phyloP scores from a whole-genome alignment of 2,329 filamentous ascomycete genomes.

The Nothophoma quercina region DNA sequence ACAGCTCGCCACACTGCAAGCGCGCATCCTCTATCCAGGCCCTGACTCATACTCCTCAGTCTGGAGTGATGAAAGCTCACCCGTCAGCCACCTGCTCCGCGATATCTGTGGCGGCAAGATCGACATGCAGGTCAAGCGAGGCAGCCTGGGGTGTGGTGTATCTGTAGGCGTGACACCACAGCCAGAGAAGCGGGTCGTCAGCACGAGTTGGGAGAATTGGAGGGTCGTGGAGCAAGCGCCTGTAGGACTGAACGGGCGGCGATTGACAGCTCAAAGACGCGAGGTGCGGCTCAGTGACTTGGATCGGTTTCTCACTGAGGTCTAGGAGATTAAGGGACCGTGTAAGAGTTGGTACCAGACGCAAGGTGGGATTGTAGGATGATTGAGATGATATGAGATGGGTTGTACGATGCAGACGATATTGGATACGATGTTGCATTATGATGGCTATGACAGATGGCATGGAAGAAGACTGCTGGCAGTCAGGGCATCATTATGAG shows the following conservation, averaged over 20 bases:
- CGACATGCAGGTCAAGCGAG: slow-evolving; percentile 31
- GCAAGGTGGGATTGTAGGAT: too few species aligned
- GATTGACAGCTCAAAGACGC: not conserved
- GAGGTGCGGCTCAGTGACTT: slow-evolving; percentile 14
- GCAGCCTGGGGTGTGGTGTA: slow-evolving; percentile 25
- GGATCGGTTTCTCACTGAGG: slow-evolving; percentile 17
- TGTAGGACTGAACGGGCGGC: slow-evolving; percentile 1
- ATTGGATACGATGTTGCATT: slow-evolving; percentile 14
- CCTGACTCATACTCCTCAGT: slow-evolving; percentile 47
- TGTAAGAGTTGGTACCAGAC: not conserved
- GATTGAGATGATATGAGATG: not conserved
- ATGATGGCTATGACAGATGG: slow-evolving; percentile 8
- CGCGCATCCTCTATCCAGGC: slow-evolving; percentile 52
- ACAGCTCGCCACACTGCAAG: slow-evolving; percentile 42
- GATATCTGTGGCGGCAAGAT: slow-evolving; percentile 50
- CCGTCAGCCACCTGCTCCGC: slow-evolving; percentile 47
- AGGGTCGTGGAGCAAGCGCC: slow-evolving; percentile 13
- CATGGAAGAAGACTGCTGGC: slow-evolving; percentile 6
- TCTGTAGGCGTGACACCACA: slow-evolving; percentile 23
- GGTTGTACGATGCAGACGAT: not conserved
- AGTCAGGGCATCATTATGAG: slow-evolving; percentile 14
- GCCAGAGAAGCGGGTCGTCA: slow-evolving; percentile 27
- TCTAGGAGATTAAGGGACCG: not conserved
- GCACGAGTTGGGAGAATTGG: slow-evolving; percentile 38
- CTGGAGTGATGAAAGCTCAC: slow-evolving; percentile 50